Evolutionary conservation across 495 filamentous ascomycete genomes (phyloP), one percentile per base, ranked within the genome.

Genomic region (Aspergillus cavernicola): DNA sequence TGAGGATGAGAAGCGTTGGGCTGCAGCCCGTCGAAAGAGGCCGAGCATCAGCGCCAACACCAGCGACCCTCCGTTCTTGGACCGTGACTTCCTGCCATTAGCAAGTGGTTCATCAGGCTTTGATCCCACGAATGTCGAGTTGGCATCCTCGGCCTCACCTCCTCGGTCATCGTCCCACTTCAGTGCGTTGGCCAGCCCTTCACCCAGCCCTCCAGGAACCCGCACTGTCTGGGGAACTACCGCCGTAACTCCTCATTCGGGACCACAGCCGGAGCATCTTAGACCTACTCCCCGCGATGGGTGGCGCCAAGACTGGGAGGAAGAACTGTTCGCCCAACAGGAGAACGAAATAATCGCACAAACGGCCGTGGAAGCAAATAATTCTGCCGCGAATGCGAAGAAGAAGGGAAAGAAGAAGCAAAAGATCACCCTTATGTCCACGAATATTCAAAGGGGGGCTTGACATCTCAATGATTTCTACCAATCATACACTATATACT

Each of bases 351-450:
- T 71, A n/a, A 61, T 77, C 11, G 69, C 72, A 1, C 67, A 71
- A 29, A 66, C 64, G 13, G 58, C 57, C 12, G 38, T 59, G 20
- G 67, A 70, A 35, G 66, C 59, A 11, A 66, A 58, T 35, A 59
- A 55, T 18, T 54, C 50, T 19, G 2, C 54, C 36, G 64, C 56
- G 37, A 61, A 38, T 43, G 67, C 64, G 6, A 71, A 71, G 42
- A 77, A 77, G 46, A 91, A 89, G 73, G 90, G 88, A 71, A 95
- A 92, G 76, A 96, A 95, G 72, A 84, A 81, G 46, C 91, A 95
- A 73, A 93, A 95, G 76, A 96, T 96, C 45, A 96, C 89, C 9
- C 65, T 96, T 50, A 96, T 96, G 91, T 91, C 88, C 52, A 96
- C 91, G 29, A 88, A 81, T 65, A 84, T 78, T 35, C 77, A 85